Evolutionary conservation across 495 filamentous ascomycete genomes (phyloP), one percentile per base, ranked within the genome.

Genomic region (Neurospora sp.): DNA sequence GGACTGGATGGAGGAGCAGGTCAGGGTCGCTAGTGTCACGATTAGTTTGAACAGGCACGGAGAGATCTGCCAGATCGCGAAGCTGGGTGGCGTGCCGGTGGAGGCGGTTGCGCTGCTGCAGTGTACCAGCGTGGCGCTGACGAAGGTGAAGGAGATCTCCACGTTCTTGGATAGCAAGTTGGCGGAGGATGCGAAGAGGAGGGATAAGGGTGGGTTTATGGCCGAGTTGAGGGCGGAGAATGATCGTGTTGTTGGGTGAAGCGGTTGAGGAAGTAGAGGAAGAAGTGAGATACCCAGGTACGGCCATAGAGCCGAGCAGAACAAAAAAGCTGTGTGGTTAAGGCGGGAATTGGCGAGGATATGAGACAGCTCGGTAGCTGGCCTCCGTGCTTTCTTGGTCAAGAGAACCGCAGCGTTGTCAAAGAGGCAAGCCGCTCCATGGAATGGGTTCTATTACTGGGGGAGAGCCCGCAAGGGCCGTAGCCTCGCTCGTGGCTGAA

Each of bases 21-120:
- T 94, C 39, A 87, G 93, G 3, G 91, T 94, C 44, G 94, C 92
- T 20, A 92, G 93, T 78, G 86, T 95, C 62, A 91, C 97, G 1
- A 88, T 99, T 71, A 93, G 91, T 14, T 84, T 97, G 79, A 98
- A 98, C 81, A 88, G 89, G 72, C 90, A 93, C 76, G 96, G 96
- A 1, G 96, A 98, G 82, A 88, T 98, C 27, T 97, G 94, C 78
- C 92, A 94, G 83, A 86, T 98, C 73, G 90, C 93, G 38, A 99
- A 98, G 82, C 88, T 92, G 59, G 93, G 93, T 1, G 96, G 96
- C 8, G 86, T 87, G 20, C 88, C 94, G 14, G 88, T 97, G 16
- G 91, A 96, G 77, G 93, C 94, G 7, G 83, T 95, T 76, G 83
- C 85, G 27, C 79, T 98, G 70, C 83, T 98, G 66, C 87, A 87